phyloP scores from a whole-genome alignment of 805 yeast species.

The Starmerella sirachaensis region DNA sequence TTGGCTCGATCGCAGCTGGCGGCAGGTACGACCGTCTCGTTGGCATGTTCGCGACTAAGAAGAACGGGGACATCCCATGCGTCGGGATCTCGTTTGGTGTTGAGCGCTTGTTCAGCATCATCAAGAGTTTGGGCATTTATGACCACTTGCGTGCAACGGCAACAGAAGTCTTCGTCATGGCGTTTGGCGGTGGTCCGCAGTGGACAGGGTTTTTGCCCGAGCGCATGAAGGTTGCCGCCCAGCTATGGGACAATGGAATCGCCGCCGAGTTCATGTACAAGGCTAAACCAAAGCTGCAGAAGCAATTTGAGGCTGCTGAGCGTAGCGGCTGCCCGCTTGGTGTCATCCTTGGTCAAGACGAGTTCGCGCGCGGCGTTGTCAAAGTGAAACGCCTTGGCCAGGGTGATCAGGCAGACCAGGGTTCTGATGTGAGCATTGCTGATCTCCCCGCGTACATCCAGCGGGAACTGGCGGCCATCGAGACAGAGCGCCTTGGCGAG shows the following conservation, averaged over 20 bases:
- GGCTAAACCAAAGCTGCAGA: conserved; percentile 85
- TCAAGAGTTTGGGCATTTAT: conserved; percentile 61
- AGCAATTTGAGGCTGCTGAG: conserved; percentile 96
- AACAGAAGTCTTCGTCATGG: conserved; percentile 93
- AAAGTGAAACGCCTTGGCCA: conserved; percentile 83
- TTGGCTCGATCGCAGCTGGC: conserved; percentile 97
- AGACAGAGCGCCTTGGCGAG: neutral
- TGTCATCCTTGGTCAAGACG: conserved; percentile 92
- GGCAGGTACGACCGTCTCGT: conserved; percentile 95
- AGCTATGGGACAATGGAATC: conserved; percentile 78
- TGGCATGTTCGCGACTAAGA: conserved; percentile 87
- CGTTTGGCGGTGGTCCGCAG: conserved; percentile 95
- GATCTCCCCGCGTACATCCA: conserved; percentile 46
- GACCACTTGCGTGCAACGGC: conserved; percentile 66
- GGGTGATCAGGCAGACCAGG: conserved; percentile 78
- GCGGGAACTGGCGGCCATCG: conserved; percentile 33
- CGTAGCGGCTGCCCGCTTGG: conserved; percentile 83
- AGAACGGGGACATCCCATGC: conserved; percentile 75
- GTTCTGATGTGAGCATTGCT: conserved; percentile 56
- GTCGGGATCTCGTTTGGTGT: conserved; percentile 96
- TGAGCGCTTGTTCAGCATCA: conserved; percentile 82
- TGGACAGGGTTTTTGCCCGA: conserved; percentile 90
- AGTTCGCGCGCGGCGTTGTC: conserved; percentile 64
- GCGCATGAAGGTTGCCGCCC: conserved; percentile 75
- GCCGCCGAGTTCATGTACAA: conserved; percentile 88